These are phyloP conservation scores for Cymodocea nodosa DNA, from an alignment of 116 monocot species.

Conservation along the genomic window DNA sequence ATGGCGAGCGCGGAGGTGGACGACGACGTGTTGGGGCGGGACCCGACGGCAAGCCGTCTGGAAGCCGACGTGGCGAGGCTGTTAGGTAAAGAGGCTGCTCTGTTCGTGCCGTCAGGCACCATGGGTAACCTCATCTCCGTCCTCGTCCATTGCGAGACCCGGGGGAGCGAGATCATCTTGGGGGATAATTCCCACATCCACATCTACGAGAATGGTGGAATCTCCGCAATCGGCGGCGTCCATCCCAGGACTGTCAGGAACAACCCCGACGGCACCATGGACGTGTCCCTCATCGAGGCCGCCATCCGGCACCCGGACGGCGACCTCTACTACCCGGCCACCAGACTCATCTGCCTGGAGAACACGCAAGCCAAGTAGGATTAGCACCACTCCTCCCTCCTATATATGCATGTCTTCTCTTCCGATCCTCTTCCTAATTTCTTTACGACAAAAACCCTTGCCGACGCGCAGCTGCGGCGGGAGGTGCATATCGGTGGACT, in stretches of 20 bases:
- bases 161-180: constrained; percentile 85
- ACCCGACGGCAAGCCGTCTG: constrained; percentile 54
- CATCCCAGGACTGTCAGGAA: constrained; percentile 70
- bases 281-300: constrained; percentile 8
- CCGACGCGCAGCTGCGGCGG: constrained; percentile 53
- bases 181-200: constrained; percentile 84
- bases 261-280: constrained; percentile 72
- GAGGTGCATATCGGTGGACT: constrained; percentile 67
- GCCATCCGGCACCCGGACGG: constrained; percentile 34
- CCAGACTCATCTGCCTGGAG: constrained; percentile 81
- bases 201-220: constrained; percentile 90
- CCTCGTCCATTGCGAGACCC: constrained; percentile 72
- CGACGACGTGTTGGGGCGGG: constrained; percentile 69
- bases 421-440: not conserved
- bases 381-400: too few species aligned
- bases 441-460: too few species aligned
- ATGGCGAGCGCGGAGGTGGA: constrained; percentile 80
- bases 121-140: constrained; percentile 92
- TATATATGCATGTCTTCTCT: constrained; percentile 1
- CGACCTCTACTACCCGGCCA: constrained; percentile 24
- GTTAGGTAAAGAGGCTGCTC: constrained; percentile 75
- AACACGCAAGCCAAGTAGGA: constrained; percentile 96
- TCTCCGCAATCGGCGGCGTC: constrained; percentile 69
- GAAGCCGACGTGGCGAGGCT: constrained; percentile 58
- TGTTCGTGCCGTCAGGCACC: constrained; percentile 91